Evolutionary conservation across 1,139 yeast genomes (phyloP).

Genomic region (Sugiyamaella japonica): DNA sequence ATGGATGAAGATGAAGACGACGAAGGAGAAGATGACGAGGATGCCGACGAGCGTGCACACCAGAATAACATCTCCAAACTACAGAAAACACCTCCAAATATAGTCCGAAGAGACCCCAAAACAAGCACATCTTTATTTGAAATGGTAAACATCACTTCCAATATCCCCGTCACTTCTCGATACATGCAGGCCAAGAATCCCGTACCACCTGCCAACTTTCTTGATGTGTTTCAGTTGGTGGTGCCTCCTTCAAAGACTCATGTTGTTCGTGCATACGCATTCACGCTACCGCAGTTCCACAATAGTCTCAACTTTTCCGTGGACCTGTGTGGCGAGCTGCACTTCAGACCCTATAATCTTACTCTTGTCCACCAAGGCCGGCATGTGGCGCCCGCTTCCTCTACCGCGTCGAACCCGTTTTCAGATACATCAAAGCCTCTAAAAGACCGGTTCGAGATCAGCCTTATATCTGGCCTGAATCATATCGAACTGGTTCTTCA

Average conservation of each 20-base stretch:
- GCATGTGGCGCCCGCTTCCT: slow-evolving; percentile 30
- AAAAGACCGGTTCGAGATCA: slow-evolving; percentile 32
- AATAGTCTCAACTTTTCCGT: slow-evolving; percentile 35
- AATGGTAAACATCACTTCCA: slow-evolving; percentile 34
- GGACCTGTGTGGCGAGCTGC: slow-evolving; percentile 34
- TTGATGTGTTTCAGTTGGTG: slow-evolving; percentile 36
- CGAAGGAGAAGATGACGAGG: slow-evolving; percentile 8
- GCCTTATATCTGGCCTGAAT: slow-evolving; percentile 35
- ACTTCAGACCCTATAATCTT: slow-evolving; percentile 32
- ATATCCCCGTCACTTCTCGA: slow-evolving; percentile 31
- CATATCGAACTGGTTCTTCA: slow-evolving; percentile 32
- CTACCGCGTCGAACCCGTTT: slow-evolving; percentile 34
- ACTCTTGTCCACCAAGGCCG: slow-evolving; percentile 32
- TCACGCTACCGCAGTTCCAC: slow-evolving; percentile 39
- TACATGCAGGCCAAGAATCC: slow-evolving; percentile 33
- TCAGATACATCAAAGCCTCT: slow-evolving; percentile 32
- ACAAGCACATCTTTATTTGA: slow-evolving; percentile 26
- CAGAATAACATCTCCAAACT: neutral
- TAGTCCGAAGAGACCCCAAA: neutral
- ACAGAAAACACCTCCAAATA: slow-evolving; percentile 2
- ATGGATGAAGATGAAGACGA: slow-evolving; percentile 22
- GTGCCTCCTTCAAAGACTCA: slow-evolving; percentile 37
- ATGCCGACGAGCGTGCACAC: slow-evolving; percentile 30
- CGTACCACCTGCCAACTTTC: slow-evolving; percentile 24
- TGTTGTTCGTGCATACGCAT: slow-evolving; percentile 35